Percentiles rank a stretch among this genome's conserved stretches.
Evolutionary conservation across 768 basidiomycete species (phyloP).

Genomic region (Hygrophoropsis aurantiaca): DNA sequence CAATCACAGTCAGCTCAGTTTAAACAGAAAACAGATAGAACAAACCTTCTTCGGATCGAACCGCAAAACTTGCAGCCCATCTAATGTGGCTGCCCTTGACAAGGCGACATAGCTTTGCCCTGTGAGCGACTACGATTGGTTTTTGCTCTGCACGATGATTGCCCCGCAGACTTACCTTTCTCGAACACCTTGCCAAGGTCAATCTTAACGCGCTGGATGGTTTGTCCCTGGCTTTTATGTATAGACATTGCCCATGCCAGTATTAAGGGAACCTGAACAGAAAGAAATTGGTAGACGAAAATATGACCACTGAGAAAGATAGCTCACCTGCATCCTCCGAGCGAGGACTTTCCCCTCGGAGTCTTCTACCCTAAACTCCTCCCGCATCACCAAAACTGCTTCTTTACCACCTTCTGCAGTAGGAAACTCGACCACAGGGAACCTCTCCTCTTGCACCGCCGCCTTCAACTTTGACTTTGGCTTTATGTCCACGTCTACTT

Average conservation of each 20-base stretch:
- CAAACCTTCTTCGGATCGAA: conserved; percentile 53
- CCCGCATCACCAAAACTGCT: conserved; percentile 47
- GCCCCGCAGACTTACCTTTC: conserved; percentile 34
- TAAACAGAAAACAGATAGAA: not conserved
- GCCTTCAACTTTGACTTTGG: conserved; percentile 22
- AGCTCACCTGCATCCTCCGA: conserved; percentile 42
- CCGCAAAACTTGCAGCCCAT: conserved; percentile 52
- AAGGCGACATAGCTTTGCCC: conserved; percentile 51
- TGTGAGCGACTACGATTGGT: conserved; percentile 9
- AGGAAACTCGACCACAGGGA: conserved; percentile 48
- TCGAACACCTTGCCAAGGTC: conserved; percentile 69
- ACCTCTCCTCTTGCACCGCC: conserved; percentile 39
- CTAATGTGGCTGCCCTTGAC: conserved; percentile 52
- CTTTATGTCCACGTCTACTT: conserved; percentile 20
- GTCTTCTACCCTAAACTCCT: conserved; percentile 55
- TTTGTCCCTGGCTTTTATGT: conserved; percentile 79
- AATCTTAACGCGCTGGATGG: conserved; percentile 62
- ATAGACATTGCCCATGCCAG: conserved; percentile 79
- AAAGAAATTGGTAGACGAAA: not conserved
- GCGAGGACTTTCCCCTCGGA: conserved; percentile 50
- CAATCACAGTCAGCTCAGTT: not conserved
- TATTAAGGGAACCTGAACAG: conserved; percentile 63
- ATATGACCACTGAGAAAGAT: not conserved
- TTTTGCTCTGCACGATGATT: too few relatives aligned
- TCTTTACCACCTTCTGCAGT: conserved; percentile 42